Conservation (phyloP, 2,329 filamentous ascomycete species). For the Emmonsia crescens region DNA sequence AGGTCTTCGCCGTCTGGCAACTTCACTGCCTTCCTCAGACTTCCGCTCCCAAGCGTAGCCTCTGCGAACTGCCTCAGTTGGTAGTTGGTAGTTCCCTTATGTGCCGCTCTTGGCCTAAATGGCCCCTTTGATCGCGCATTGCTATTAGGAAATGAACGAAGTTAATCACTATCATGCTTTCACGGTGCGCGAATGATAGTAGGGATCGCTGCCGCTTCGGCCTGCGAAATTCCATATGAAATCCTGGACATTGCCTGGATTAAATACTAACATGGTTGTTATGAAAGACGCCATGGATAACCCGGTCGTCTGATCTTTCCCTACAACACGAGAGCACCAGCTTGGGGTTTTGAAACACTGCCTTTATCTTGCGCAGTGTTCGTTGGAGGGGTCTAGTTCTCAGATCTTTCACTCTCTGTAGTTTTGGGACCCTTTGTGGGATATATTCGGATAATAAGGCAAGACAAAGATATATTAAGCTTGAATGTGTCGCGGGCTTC, state of each 20-base stretch:
- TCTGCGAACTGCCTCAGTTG: conserved; percentile 97
- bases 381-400: background rate
- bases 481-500: background rate
- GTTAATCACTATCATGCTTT: background rate
- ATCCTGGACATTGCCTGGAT: conserved; percentile 18
- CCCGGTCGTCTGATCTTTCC: background rate
- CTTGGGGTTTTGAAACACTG: background rate
- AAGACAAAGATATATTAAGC: background rate
- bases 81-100: conserved; percentile 81
- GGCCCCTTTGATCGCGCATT: conserved; percentile 82
- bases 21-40: conserved; percentile 90
- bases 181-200: conserved; percentile 13
- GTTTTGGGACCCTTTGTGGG: background rate
- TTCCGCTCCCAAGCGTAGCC: conserved; percentile 88
- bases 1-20: conserved; percentile 93
- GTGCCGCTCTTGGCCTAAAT: conserved; percentile 76
- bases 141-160: conserved; percentile 36
- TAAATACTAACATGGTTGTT: conserved; percentile 62
- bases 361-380: background rate
- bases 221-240: conserved; percentile 17
- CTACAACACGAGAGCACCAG: background rate
- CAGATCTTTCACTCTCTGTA: background rate
- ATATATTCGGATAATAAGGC: background rate
- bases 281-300: conserved; percentile 62
- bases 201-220: background rate